phyloP scores from a whole-genome alignment of 2,329 filamentous ascomycete genomes.

The Xylariaceae sp. region DNA sequence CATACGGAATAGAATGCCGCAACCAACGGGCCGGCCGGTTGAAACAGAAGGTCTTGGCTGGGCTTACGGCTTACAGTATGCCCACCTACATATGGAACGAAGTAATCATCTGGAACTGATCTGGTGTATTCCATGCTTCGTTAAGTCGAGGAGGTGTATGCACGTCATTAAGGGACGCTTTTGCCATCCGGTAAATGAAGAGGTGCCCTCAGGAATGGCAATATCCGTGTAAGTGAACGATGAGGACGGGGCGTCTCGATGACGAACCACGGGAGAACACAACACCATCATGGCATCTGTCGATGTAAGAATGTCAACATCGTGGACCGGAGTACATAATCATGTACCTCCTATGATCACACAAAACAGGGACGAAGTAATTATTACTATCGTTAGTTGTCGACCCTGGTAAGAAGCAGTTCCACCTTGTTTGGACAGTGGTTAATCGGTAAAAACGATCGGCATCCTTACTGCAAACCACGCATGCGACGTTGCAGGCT shows the following conservation, averaged over 20 bases:
- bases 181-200: not conserved
- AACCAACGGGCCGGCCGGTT: not conserved
- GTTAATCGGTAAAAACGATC: not conserved
- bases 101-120: not conserved
- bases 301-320: not conserved
- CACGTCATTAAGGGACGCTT: not conserved
- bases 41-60: not conserved
- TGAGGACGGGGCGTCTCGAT: not conserved
- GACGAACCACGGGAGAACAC: not conserved
- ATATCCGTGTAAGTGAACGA: not conserved
- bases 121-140: not conserved
- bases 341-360: not conserved
- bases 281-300: not conserved
- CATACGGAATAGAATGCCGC: too few relatives aligned
- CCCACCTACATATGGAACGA: not conserved
- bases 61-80: not conserved
- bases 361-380: not conserved
- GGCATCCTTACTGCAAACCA: conserved; percentile 9
- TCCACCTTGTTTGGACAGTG: too few relatives aligned
- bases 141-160: not conserved
- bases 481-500: conserved; percentile 7
- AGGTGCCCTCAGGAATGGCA: too few relatives aligned
- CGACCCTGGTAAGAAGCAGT: not conserved
- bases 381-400: not conserved
- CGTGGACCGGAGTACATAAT: not conserved